These are phyloP conservation scores for Mycena crocata DNA, from an alignment of 768 basidiomycete genomes.

Conservation along the genomic window DNA sequence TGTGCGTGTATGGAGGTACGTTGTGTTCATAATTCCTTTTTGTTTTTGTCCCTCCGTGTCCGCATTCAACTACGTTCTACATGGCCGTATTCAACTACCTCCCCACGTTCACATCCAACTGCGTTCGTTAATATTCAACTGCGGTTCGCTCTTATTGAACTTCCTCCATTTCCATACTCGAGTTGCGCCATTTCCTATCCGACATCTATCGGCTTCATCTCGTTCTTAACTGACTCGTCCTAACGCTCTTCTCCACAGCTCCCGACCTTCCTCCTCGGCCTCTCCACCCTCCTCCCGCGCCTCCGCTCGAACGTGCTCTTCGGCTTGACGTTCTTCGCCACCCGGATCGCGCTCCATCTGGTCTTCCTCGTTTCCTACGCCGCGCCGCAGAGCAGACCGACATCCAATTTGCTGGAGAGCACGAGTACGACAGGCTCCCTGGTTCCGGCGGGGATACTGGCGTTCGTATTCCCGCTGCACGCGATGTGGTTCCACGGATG, in stretches of 20 bases:
- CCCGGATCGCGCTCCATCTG: constrained; percentile 62
- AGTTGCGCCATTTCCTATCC: too few species aligned
- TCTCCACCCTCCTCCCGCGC: constrained; percentile 56
- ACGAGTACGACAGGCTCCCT: constrained; percentile 49
- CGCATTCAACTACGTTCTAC: too few species aligned
- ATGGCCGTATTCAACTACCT: too few species aligned
- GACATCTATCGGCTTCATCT: background rate
- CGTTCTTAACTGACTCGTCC: too few species aligned
- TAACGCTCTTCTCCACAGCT: constrained; percentile 47
- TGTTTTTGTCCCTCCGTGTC: background rate
- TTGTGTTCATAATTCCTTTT: background rate
- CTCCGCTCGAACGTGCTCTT: constrained; percentile 63
- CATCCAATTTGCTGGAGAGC: constrained; percentile 17
- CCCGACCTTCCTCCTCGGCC: constrained; percentile 65
- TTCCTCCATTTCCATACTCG: background rate
- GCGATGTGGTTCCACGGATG: constrained; percentile 65
- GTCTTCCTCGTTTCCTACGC: constrained; percentile 47
- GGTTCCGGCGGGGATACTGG: constrained; percentile 53
- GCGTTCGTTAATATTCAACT: background rate
- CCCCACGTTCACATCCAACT: too few species aligned
- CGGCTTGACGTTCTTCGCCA: constrained; percentile 60
- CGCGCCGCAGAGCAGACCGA: background rate
- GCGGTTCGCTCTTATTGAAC: background rate
- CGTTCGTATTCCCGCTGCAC: constrained; percentile 60
- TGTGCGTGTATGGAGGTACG: constrained; percentile 43